Conservation (phyloP, 352 stramenopile genomes). For the Pythium folliculosum region DNA sequence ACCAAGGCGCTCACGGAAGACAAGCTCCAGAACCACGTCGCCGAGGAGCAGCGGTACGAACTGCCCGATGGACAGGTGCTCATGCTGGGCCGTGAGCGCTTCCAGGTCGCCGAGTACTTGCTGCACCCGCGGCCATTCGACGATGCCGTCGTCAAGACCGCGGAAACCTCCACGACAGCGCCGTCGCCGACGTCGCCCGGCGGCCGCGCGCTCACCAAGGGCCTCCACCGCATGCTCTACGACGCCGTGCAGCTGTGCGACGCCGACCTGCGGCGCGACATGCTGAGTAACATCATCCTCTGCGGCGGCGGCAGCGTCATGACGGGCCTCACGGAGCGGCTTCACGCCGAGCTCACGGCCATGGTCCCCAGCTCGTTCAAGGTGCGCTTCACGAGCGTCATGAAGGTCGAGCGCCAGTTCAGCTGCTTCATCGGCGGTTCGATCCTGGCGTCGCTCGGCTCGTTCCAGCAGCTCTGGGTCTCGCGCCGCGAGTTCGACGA, state of each 20-base stretch:
- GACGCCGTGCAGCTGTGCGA: conserved; percentile 84
- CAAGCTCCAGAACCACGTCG: conserved; percentile 28
- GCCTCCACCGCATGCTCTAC: conserved; percentile 79
- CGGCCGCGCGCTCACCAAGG: conserved; percentile 57
- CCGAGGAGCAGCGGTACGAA: conserved; percentile 63
- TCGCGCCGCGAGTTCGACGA: conserved; percentile 87
- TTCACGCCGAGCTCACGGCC: conserved; percentile 75
- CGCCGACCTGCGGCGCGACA: conserved; percentile 78
- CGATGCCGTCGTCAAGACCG: conserved; percentile 28
- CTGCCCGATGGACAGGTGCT: conserved; percentile 77
- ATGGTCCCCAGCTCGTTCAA: conserved; percentile 87
- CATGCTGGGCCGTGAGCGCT: conserved; percentile 66
- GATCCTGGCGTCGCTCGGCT: conserved; percentile 85
- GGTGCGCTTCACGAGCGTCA: conserved; percentile 81
- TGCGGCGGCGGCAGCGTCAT: conserved; percentile 80
- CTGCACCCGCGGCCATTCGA: conserved; percentile 68
- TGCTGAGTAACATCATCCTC: conserved; percentile 88
- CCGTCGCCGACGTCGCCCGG: conserved; percentile 46
- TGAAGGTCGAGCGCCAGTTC: conserved; percentile 85
- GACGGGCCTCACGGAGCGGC: conserved; percentile 72
- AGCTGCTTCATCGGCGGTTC: conserved; percentile 88
- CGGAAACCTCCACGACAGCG: conserved; percentile 9
- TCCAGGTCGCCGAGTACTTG: conserved; percentile 74
- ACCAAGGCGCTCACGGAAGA: conserved; percentile 54
- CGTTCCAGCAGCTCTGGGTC: conserved; percentile 89